Conservation (phyloP, 495 filamentous ascomycete genomes). For the Pyrenula massariospora region DNA sequence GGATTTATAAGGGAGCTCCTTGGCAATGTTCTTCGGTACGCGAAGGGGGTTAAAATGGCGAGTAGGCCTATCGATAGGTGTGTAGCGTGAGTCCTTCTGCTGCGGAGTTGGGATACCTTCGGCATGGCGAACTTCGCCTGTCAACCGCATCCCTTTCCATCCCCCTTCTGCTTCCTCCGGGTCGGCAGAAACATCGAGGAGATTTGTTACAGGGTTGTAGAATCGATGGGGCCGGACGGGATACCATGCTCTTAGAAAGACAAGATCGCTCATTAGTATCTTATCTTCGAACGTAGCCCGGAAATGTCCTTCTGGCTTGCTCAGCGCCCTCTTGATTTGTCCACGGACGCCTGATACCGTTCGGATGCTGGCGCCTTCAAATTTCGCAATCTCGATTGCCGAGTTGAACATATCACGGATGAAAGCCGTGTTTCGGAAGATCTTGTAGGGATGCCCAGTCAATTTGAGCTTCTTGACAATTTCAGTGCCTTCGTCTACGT, state of each 20-base stretch:
- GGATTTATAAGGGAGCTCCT: slow-evolving; percentile 82
- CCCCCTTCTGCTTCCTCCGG: slow-evolving; percentile 21
- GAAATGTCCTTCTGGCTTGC: slow-evolving; percentile 88
- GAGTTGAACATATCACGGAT: slow-evolving; percentile 98
- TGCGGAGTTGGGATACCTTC: slow-evolving; percentile 64
- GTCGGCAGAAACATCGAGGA: slow-evolving; percentile 41
- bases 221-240: slow-evolving; percentile 87
- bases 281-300: slow-evolving; percentile 97
- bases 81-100: slow-evolving; percentile 71
- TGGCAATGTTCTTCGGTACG: slow-evolving; percentile 73
- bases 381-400: slow-evolving; percentile 89
- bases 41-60: slow-evolving; percentile 91
- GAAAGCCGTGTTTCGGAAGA: slow-evolving; percentile 98
- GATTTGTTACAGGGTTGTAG: slow-evolving; percentile 93
- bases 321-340: slow-evolving; percentile 87
- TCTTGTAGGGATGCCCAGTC: slow-evolving; percentile 84
- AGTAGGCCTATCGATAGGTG: slow-evolving; percentile 61
- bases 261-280: slow-evolving; percentile 89
- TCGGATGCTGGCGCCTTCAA: slow-evolving; percentile 88
- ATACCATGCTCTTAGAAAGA: slow-evolving; percentile 94
- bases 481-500: slow-evolving; percentile 85
- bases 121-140: slow-evolving; percentile 80
- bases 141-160: slow-evolving; percentile 86
- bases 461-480: slow-evolving; percentile 99
- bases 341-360: slow-evolving; percentile 92